Conservation (phyloP, 306 rosid genomes). For the Trifolium repens region DNA sequence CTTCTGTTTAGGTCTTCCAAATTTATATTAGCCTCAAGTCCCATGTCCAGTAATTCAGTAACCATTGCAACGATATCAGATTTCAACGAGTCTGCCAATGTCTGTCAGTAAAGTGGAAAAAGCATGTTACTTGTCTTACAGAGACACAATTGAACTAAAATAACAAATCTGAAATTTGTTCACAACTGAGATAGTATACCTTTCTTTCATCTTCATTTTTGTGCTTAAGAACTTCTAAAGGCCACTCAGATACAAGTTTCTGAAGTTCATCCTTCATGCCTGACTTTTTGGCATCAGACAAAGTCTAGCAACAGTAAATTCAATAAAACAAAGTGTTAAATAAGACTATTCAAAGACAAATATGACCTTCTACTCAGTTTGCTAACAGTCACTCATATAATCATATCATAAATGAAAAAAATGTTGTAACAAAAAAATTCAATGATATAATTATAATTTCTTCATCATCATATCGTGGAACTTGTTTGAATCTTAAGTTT, state of each 20-base stretch:
- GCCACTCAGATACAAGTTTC: conserved; percentile 83
- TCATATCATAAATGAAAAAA: not conserved
- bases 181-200: conserved; percentile 50
- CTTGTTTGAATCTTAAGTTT: conserved; percentile 15
- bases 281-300: conserved; percentile 66
- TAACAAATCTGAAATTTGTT: conserved; percentile 25
- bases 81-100: conserved; percentile 60
- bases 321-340: conserved; percentile 38
- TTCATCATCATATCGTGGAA: conserved; percentile 3
- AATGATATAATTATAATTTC: conserved; percentile 23
- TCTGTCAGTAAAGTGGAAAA: conserved; percentile 51
- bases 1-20: conserved; percentile 59
- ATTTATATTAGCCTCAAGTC: conserved; percentile 56
- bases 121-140: conserved; percentile 19
- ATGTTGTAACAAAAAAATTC: not conserved
- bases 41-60: conserved; percentile 54
- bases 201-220: conserved; percentile 60
- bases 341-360: conserved; percentile 23
- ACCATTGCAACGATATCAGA: conserved; percentile 65
- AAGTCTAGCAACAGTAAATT: conserved; percentile 52
- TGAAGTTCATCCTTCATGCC: conserved; percentile 61
- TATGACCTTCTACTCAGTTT: conserved; percentile 30
- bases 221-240: conserved; percentile 64
- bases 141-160: conserved; percentile 29
- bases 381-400: conserved; percentile 6